Evolutionary conservation across 108 stramenopile genomes (phyloP), one percentile per base, ranked within the genome.

Genomic region (Asterionellopsis glacialis): DNA sequence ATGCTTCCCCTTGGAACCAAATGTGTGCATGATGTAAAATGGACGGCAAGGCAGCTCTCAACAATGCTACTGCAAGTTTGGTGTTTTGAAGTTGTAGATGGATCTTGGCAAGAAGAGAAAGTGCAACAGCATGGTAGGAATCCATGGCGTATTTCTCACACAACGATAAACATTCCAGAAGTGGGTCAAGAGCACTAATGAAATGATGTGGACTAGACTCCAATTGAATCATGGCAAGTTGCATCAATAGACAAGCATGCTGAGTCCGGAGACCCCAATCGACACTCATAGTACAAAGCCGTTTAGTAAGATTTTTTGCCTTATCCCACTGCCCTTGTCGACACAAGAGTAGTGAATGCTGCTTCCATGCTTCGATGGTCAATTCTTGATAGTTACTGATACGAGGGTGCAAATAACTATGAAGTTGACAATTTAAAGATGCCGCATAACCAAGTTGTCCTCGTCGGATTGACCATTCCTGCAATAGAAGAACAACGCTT

Each of bases 1-100:
- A 86, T 45, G 88, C 90, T 45, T 94, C 86, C 0, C 72, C 90
- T 38, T 81, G 83, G 39, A 71, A 76, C 60, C 65, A 82, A 18
- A 81, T 51, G 61, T 91, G 86, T 40, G 69, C 84, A 43, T 78
- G 73, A 62, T 87, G 84, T 51, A 85, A 66, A 33, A 91, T 42
- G 12, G 64, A 56, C 10, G 90, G 83, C 43, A 91, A 56, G 18
- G 70, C 68, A 13, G 80, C 77, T 13, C 74, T 70, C 13, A 91
- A 43, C 43, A 90, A 55, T 5, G 89, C 74, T 47, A 83, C 48
- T 9, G 93, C 93, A 18, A 63, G 71, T 22, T 63, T 64, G 39
- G 70, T 62, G 33, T 79, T 66, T 51, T 67, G 72, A 62, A 90
- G 73, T 28, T 70, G 45, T 12, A 85, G 58, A 48, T 83, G 61